Conservation (phyloP, 805 yeast genomes). For the Candida nitratophila region DNA sequence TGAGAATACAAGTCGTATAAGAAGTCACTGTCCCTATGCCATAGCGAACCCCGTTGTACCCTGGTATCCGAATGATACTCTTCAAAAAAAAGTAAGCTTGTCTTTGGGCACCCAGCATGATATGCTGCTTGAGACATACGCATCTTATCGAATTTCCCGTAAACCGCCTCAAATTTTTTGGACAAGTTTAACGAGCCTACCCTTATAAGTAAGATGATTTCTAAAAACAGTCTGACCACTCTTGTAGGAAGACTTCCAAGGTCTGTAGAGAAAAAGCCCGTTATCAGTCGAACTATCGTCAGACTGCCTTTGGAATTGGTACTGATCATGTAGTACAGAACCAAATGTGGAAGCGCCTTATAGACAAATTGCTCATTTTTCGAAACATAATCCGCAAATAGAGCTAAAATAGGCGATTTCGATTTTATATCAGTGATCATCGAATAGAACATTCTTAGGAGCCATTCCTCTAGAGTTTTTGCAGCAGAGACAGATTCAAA, state of each 20-base stretch:
- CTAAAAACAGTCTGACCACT: slow-evolving; percentile 18
- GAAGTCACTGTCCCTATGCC: slow-evolving; percentile 13
- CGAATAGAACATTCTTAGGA: slow-evolving; percentile 21
- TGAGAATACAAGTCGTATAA: slow-evolving; percentile 37
- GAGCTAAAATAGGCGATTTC: slow-evolving; percentile 23
- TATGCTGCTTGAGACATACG: slow-evolving; percentile 27
- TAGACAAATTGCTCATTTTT: slow-evolving; percentile 20
- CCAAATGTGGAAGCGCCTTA: slow-evolving; percentile 20
- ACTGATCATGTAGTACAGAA: slow-evolving; percentile 19
- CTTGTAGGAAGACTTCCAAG: slow-evolving; percentile 4
- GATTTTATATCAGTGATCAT: slow-evolving; percentile 26
- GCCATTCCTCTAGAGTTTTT: background rate
- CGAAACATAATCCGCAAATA: slow-evolving; percentile 27
- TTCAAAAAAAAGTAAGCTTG: slow-evolving; percentile 43
- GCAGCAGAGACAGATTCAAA: background rate
- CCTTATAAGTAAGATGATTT: slow-evolving; percentile 30
- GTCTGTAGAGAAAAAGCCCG: slow-evolving; percentile 15
- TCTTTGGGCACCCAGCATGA: slow-evolving; percentile 27
- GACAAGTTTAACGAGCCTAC: slow-evolving; percentile 29
- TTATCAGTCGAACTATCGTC: slow-evolving; percentile 13
- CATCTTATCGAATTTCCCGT: slow-evolving; percentile 22
- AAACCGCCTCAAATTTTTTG: slow-evolving; percentile 23
- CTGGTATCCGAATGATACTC: slow-evolving; percentile 24
- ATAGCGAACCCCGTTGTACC: background rate
- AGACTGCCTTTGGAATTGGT: slow-evolving; percentile 13